Percentiles rank a stretch among this genome's conserved stretches.
Conservation (phyloP, 139 green algal genomes). For the Chlorella vulgaris region DNA sequence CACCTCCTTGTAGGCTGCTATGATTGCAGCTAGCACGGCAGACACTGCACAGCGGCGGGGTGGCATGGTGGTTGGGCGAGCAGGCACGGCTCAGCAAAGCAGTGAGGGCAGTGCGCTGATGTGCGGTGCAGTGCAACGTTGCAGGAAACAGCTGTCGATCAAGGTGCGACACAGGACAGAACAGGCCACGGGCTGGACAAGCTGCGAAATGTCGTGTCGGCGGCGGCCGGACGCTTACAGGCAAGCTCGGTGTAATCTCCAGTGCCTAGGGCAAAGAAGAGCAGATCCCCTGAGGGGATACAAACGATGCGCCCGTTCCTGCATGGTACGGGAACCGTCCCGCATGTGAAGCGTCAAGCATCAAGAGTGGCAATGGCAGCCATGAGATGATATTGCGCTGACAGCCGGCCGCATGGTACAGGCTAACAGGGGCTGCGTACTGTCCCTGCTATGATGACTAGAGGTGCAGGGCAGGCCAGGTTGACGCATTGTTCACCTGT, state of each 20-base stretch:
- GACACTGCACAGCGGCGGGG: background rate
- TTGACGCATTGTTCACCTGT: conserved; percentile 59
- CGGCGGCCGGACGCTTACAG: conserved; percentile 42
- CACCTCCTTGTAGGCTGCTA: conserved; percentile 56
- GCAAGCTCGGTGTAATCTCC: conserved; percentile 81
- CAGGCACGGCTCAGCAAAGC: too few relatives aligned
- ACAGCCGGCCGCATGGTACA: too few relatives aligned
- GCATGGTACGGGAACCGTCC: conserved; percentile 24
- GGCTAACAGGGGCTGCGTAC: too few relatives aligned
- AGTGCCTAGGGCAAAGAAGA: conserved; percentile 73
- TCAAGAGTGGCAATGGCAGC: background rate
- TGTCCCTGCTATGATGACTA: too few relatives aligned
- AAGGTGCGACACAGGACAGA: too few relatives aligned
- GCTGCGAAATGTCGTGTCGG: background rate
- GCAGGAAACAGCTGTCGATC: too few relatives aligned
- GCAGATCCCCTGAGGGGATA: conserved; percentile 54
- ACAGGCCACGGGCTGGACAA: background rate
- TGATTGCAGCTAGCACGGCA: conserved; percentile 39
- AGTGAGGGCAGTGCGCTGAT: too few relatives aligned
- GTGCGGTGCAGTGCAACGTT: too few relatives aligned
- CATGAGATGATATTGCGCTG: too few relatives aligned
- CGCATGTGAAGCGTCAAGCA: background rate
- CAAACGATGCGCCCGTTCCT: conserved; percentile 59
- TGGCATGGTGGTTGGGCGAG: too few relatives aligned
- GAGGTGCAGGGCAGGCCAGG: background rate